Base-by-base conservation (phyloP, 2,329 filamentous ascomycete genomes). In the Ceratocystiopsis brevicomis region DNA sequence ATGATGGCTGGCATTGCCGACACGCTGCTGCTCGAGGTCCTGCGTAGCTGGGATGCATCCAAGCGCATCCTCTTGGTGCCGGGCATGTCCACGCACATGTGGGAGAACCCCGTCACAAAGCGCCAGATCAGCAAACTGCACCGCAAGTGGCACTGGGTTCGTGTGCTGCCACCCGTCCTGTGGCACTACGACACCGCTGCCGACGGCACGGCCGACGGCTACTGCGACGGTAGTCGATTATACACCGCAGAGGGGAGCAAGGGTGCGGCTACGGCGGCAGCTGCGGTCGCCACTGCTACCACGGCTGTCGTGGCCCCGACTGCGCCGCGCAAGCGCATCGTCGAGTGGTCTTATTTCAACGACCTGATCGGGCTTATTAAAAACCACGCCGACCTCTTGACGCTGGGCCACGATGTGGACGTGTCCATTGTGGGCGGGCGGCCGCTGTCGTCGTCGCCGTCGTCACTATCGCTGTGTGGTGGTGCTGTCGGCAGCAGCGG, bases 31-130 rank as follows among this genome's bases (percentile, higher is more conserved):
- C 68, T 92, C 42, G 81, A 88, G 52, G 73, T 93, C 1, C 58
- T 95, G 40, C 73, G 87, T 42, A 81, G 82, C 44, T 95, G 87
- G 87, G 78, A 92, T 53, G 76, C 81, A 0, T 79, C 78, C 8
- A 94, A 94, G 61, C 81, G 79, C 52, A 81, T 93, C 30, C 62
- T 94, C 40, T 64, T 95, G 45, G 78, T 93, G 8, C 86, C 87
- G 0, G 84, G 83, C 50, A 92, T 95, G 86, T 88, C 82, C 33
- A 76, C 75, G 1, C 71, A 81, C 47, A 86, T 88, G 76, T 93
- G 85, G 85, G 77, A 87, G 55, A 86, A 90, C 53, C 84, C 86
- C 3, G 78, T 87, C 62, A 93, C 84, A 15, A 83, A 82, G 62
- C 81, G 85, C 53, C 86, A 94, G 56, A 69, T 94, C 47, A 80